Evolutionary conservation across 164 flowering plant species (phyloP), one percentile per base, ranked within the genome.

Genomic region (Sedum album): DNA sequence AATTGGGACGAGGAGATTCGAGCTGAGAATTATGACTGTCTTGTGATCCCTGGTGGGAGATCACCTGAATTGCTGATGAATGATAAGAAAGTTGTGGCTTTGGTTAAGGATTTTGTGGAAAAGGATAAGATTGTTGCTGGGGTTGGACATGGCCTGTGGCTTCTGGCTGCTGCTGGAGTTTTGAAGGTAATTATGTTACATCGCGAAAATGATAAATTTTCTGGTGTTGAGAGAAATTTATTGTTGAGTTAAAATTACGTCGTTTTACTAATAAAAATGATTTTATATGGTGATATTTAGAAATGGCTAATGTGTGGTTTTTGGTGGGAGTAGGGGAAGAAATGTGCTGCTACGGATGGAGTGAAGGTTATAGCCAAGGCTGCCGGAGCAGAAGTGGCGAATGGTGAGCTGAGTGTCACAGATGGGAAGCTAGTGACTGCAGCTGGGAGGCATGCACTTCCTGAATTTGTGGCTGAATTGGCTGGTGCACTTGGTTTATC

Each of bases 101-200:
- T 68, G 28, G 70, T 53, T 5, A 53, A 68, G 21, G 64, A 68
- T 53, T 68, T 68, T 38, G 64, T 49, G 15, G 64, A 36, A 23
- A 49, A 55, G 21, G 70, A 53, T 68, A 68, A 68, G 70, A 42
- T 68, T 41, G 17, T 68, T 10, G 70, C 70, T 5, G 70, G 49
- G 7, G 31, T 68, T 68, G 70, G 70, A n/a, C 70, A 68, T 17
- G 70, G 70, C 61, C 31, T 68, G 64, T 68, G 70, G 69, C 61
- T 65, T 65, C 48, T 68, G 42, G 70, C 70, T 8, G 70, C 70
- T 33, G 70, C 70, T 17, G 70, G 42, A n/a, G 30, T 68, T 39
- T 35, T 68, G 30, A 68, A 33, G 70, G 70, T 68, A 68, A 33
- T 13, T 66, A 4, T 11, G 28, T 14, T 39, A 39, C 42, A 39